Evolutionary conservation across 768 basidiomycete species (phyloP).

Genomic region (Hericium rajendrae): DNA sequence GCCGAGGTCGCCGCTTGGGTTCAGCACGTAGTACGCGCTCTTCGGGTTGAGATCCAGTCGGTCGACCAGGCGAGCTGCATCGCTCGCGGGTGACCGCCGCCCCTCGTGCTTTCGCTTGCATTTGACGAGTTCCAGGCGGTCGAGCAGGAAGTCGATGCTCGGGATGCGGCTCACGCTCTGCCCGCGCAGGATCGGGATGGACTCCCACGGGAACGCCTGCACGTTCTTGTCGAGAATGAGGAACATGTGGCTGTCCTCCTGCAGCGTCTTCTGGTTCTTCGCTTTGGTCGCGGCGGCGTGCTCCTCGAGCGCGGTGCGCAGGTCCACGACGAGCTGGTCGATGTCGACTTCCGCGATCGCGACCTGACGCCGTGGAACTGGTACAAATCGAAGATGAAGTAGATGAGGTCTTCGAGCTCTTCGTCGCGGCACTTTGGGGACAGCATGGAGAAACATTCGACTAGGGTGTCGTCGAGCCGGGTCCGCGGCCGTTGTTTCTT

Average conservation of each 20-base stretch:
- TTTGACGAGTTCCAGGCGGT: slow-evolving; percentile 57
- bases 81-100: slow-evolving; percentile 12
- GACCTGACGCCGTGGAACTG: slow-evolving; percentile 88
- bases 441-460: slow-evolving; percentile 80
- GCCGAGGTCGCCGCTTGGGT: slow-evolving; percentile 84
- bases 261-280: slow-evolving; percentile 17
- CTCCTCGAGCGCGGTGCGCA: slow-evolving; percentile 70
- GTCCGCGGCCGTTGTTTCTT: slow-evolving; percentile 46
- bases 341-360: slow-evolving; percentile 89
- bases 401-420: slow-evolving; percentile 90
- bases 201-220: slow-evolving; percentile 93
- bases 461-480: slow-evolving; percentile 60
- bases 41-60: slow-evolving; percentile 51
- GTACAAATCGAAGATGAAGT: slow-evolving; percentile 89
- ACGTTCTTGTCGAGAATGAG: slow-evolving; percentile 84
- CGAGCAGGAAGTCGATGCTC: slow-evolving; percentile 77
- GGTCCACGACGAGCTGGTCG: slow-evolving; percentile 80
- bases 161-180: slow-evolving; percentile 90
- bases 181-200: slow-evolving; percentile 75
- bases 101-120: slow-evolving; percentile 29
- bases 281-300: slow-evolving; percentile 32
- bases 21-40: slow-evolving; percentile 77
- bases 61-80: slow-evolving; percentile 23
- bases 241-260: slow-evolving; percentile 66
- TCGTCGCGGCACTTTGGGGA: slow-evolving; percentile 81